Evolutionary conservation across 2,329 filamentous ascomycete species (phyloP).

Genomic region (Eutypella sp.): DNA sequence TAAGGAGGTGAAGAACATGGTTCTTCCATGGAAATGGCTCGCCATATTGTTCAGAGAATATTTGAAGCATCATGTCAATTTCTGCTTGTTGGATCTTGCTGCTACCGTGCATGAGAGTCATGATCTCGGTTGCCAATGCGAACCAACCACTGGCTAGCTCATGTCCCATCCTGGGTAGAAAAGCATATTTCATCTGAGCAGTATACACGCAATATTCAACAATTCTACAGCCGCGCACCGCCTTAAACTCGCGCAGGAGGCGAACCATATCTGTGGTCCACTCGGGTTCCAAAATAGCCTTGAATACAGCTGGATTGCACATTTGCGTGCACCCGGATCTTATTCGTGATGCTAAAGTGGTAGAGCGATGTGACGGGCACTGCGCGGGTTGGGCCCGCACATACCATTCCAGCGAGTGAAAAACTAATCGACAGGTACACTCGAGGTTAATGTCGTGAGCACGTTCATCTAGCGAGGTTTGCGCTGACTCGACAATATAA

Average conservation of each 20-base stretch:
- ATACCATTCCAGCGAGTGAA: background rate
- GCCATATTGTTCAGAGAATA: background rate
- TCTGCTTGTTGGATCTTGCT: background rate
- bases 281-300: slow-evolving; percentile 6
- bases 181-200: background rate
- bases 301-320: background rate
- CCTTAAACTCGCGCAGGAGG: background rate
- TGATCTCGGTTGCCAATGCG: background rate
- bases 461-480: too few species aligned
- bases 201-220: background rate
- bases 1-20: background rate
- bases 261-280: slow-evolving; percentile 2
- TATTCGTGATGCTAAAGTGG: slow-evolving; percentile 2
- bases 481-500: too few species aligned
- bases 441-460: background rate
- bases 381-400: slow-evolving; percentile 3
- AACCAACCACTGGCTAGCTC: background rate
- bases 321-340: rapidly evolving
- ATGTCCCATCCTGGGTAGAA: background rate
- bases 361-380: slow-evolving; percentile 4
- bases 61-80: background rate
- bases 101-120: background rate
- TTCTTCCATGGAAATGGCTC: slow-evolving; percentile 3
- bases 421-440: background rate
- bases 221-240: rapidly evolving